Conservation (phyloP, 1,284 basidiomycete species). For the Phellopilus nigrolimitatus region DNA sequence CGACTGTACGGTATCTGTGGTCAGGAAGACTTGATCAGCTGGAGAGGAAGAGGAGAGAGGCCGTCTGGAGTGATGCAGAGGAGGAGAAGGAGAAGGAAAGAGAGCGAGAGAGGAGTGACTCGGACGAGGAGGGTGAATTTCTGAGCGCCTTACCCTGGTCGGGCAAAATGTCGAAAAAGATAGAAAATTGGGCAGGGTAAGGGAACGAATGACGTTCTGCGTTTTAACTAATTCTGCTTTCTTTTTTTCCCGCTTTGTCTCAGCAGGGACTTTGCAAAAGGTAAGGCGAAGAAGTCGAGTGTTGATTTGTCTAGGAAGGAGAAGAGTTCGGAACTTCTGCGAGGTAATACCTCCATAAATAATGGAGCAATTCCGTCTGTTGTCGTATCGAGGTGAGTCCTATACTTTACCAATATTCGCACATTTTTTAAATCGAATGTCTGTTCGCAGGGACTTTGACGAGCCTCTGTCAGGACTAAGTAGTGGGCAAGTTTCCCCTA, state of each 20-base stretch:
- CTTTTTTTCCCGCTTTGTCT: slow-evolving; percentile 12
- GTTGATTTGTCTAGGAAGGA: slow-evolving; percentile 29
- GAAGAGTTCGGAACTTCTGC: slow-evolving; percentile 25
- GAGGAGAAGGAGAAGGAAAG: slow-evolving; percentile 34
- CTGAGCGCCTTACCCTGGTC: slow-evolving; percentile 41
- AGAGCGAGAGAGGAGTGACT: slow-evolving; percentile 34
- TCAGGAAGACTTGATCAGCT: slow-evolving; percentile 33
- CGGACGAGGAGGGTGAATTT: slow-evolving; percentile 29
- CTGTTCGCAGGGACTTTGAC: slow-evolving; percentile 30
- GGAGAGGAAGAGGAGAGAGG: slow-evolving; percentile 31
- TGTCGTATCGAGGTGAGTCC: slow-evolving; percentile 32
- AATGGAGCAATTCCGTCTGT: slow-evolving; percentile 29
- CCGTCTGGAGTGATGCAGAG: slow-evolving; percentile 32
- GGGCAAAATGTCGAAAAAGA: slow-evolving; percentile 58
- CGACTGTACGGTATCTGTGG: slow-evolving; percentile 38
- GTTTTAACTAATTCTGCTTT: background rate
- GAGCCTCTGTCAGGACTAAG: slow-evolving; percentile 53
- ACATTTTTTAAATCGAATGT: background rate
- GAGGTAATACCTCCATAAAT: slow-evolving; percentile 22
- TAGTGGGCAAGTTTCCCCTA: slow-evolving; percentile 69
- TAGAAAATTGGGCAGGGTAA: slow-evolving; percentile 67
- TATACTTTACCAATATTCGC: background rate
- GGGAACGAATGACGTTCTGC: slow-evolving; percentile 28
- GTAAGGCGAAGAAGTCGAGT: slow-evolving; percentile 34
- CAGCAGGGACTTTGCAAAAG: slow-evolving; percentile 24